A percentile compares a stretch with the other conserved stretches of the same genome.
phyloP scores from a whole-genome alignment of 2,329 filamentous ascomycete genomes.

The Cordyceps sp. region DNA sequence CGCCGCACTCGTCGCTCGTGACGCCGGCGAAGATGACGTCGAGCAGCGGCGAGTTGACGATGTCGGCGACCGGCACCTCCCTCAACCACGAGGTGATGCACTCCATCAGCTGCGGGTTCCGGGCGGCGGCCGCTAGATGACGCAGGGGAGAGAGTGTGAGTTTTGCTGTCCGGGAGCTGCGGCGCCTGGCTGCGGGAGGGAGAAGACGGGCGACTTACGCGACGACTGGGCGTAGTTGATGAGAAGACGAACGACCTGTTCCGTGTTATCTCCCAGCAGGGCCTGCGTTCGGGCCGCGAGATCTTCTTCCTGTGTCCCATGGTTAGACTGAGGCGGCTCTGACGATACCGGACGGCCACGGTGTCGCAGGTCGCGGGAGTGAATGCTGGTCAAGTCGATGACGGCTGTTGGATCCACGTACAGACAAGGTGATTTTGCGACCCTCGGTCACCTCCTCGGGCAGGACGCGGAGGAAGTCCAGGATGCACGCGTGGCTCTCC shows the following conservation, averaged over 20 bases:
- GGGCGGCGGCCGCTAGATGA: constrained; percentile 49
- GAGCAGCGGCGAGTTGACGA: constrained; percentile 75
- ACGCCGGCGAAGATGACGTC: constrained; percentile 66
- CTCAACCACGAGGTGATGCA: constrained; percentile 95
- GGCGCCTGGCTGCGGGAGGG: neutral
- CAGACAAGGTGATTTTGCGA: constrained; percentile 97
- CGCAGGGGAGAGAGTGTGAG: too few relatives aligned
- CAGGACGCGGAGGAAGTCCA: constrained; percentile 92
- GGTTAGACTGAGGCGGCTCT: constrained; percentile 19
- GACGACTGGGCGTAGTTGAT: constrained; percentile 87
- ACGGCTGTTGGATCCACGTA: constrained; percentile 63
- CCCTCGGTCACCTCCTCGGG: constrained; percentile 98
- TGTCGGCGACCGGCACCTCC: constrained; percentile 70
- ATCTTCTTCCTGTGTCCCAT: constrained; percentile 74
- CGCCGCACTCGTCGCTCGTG: constrained; percentile 59
- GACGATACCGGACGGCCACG: constrained; percentile 19
- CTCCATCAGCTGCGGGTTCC: constrained; percentile 80
- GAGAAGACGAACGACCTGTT: constrained; percentile 72
- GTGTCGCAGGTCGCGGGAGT: constrained; percentile 11
- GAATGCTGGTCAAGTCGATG: constrained; percentile 21
- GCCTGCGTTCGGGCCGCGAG: constrained; percentile 72
- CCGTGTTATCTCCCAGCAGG: constrained; percentile 77
- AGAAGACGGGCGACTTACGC: constrained; percentile 34
- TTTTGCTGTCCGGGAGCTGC: too few relatives aligned
- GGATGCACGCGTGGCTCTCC: constrained; percentile 67